Evolutionary conservation across 257 asterid genomes (phyloP).

Genomic region (Solanum sparsipilum): DNA sequence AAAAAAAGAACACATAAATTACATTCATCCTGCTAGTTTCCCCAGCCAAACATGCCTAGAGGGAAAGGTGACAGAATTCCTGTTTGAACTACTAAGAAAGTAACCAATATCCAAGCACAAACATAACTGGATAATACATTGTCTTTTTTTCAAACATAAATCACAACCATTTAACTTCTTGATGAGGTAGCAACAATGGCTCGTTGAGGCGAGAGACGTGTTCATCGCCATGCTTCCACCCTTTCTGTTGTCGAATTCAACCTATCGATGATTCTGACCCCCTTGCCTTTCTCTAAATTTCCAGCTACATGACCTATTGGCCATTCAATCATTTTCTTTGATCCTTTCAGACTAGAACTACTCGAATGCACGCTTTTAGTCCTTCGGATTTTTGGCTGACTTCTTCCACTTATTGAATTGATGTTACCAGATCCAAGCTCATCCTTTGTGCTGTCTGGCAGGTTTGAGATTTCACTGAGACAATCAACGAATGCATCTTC

Average conservation of each 20-base stretch:
- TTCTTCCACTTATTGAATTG: constrained; percentile 9
- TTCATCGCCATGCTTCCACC: constrained; percentile 71
- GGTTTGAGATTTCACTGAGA: neutral
- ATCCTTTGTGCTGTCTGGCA: neutral
- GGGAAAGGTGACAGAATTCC: neutral
- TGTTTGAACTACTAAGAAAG: neutral
- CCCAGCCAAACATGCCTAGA: neutral
- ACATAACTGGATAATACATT: neutral
- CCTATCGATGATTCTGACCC: constrained; percentile 26
- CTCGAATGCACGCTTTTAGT: constrained; percentile 27
- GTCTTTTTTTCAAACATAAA: neutral
- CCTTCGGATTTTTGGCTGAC: constrained; percentile 31
- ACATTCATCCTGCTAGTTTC: neutral
- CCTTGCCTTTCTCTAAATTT: constrained; percentile 32
- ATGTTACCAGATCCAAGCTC: neutral
- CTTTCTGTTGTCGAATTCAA: constrained; percentile 43
- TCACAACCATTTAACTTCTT: neutral
- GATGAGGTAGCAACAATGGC: neutral
- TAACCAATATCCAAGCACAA: neutral
- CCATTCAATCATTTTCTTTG: constrained; percentile 13
- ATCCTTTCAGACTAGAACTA: constrained; percentile 16
- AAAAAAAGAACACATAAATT: neutral
- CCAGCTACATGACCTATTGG: constrained; percentile 14
- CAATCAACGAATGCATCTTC: constrained; percentile 3
- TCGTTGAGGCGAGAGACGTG: neutral